Base-by-base conservation (phyloP, 139 green algal genomes). In the Chlorella sorokiniana region DNA sequence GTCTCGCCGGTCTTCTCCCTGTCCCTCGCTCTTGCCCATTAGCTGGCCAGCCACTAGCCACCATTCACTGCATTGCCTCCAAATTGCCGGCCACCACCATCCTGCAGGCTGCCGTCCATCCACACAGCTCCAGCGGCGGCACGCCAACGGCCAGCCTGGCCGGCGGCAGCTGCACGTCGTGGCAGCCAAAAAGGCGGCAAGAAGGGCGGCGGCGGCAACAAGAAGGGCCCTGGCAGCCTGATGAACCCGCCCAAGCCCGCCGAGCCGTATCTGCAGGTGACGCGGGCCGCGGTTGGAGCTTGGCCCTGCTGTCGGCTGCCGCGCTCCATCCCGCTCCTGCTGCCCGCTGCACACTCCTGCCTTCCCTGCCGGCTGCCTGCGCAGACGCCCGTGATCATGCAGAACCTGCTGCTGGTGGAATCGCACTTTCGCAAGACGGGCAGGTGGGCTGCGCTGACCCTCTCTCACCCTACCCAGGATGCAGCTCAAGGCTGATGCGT, bases 391-490 rank as follows among this genome's bases (percentile, higher is more conserved):
- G 75, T 81, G 25, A 81, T 81, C 29, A 81, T 81, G 75, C 40
- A 88, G 4, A 89, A 89, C 51, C 61, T 89, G 74, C 51, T 89
- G 82, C 71, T 89, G 62, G 56, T 89, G 1, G 86, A 89, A 62
- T 84, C 56, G 72, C 83, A 84, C 79, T 61, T 69, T 27, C 73
- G 86, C 22, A 88, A 88, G 35, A 78, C 84, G 14, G 79, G 83
- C 68, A 86, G 81, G 86, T 86, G 64, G 27, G 61, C 5, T 16
- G 16, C 14, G 48, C 48, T 25, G 48, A 56, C 14, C 48, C 14
- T 25, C 48, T 25, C 48, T 56, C 48, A 65, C n/a, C n/a, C n/a
- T n/a, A n/a, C n/a, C n/a, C 56, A 65, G 22, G 18, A 65, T 65
- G 16, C 56, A n/a, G n/a, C n/a, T n/a, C n/a, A n/a, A n/a, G n/a